Evolutionary conservation across 2,329 filamentous ascomycete genomes (phyloP), one percentile per base, ranked within the genome.

Genomic region (Penicillium occitanis): DNA sequence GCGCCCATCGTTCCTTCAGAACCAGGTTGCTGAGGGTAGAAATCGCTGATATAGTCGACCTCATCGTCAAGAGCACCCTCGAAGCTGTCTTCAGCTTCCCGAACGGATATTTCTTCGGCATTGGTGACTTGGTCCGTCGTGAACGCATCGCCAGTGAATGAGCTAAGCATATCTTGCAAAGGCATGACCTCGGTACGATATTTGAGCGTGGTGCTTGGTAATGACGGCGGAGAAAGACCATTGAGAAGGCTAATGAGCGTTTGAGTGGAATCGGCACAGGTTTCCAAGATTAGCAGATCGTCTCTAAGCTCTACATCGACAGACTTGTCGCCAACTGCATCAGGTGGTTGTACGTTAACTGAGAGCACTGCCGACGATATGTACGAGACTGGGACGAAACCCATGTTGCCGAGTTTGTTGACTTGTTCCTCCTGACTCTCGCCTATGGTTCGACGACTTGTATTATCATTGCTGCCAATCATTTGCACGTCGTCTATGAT

Each of bases 181-280:
- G 93, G 93, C 67, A 97, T 88, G 3, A 96, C 86, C 68, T 94
- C 87, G 0, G 93, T 97, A 42, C 91, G 87, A 76, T 96, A 99
- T 74, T 95, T 95, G 69, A 89, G 87, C 70, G 91, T 89, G 68
- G 90, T 92, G 73, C 87, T 94, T 1, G 93, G 92, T 0, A 93
- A 90, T 7, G 88, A 89, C 0, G 95, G 94, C 4, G 94, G 95
- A 44, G 89, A 88, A 4, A 99, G 83, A 0, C 90, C 93, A 72
- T 91, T 92, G 17, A 93, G 80, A 50, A 96, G 85, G 1, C 86
- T 85, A 62, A 97, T 90, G 14, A 99, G 84, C 0, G 95, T 99
- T 76, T 97, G 93, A 0, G 93, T 98, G 1, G 95, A 99, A 78
- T 99, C 95, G 35, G 95, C 95, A 73, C 96, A 99, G 0, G 93